A percentile compares a stretch with the other conserved stretches of the same genome.
Conservation (phyloP, 768 basidiomycete species). For the Rhodotorula graminis region DNA sequence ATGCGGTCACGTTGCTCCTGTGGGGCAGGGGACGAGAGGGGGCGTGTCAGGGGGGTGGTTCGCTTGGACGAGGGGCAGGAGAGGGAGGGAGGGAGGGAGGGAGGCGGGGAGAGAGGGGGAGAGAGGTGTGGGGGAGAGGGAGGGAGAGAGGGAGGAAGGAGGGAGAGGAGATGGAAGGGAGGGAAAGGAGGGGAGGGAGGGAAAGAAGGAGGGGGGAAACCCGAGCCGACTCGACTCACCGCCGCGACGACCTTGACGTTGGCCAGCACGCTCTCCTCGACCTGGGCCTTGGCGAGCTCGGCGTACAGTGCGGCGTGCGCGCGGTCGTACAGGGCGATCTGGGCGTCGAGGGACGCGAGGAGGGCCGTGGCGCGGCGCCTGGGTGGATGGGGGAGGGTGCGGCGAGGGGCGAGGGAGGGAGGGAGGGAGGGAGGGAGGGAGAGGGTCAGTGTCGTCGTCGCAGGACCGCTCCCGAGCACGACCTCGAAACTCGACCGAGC, state of each 20-base stretch:
- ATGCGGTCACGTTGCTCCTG: neutral
- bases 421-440: neutral
- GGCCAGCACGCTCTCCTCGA: constrained; percentile 1
- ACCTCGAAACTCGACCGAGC: no score
- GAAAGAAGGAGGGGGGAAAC: neutral
- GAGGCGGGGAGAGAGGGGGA: neutral
- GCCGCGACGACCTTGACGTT: neutral
- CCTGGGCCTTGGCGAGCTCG: constrained; percentile 1
- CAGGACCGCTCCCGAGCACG: no score
- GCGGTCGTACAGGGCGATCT: neutral
- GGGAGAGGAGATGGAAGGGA: no score
- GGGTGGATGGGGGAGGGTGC: neutral
- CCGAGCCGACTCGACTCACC: no score
- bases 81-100: neutral
- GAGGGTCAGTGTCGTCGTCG: no score
- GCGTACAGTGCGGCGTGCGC: neutral
- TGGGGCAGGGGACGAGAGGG: neutral
- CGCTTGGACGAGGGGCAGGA: no score
- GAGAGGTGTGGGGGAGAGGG: no score
- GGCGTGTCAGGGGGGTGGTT: no score
- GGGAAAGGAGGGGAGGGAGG: no score
- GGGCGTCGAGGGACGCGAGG: neutral
- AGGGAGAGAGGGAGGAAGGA: neutral
- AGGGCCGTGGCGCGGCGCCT: neutral
- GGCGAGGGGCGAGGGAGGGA: neutral